Percentiles rank a stretch among this genome's conserved stretches.
These are phyloP conservation scores for Pseudocercospora eumusae DNA, from an alignment of 2,329 filamentous ascomycete genomes.

Conservation along the genomic window DNA sequence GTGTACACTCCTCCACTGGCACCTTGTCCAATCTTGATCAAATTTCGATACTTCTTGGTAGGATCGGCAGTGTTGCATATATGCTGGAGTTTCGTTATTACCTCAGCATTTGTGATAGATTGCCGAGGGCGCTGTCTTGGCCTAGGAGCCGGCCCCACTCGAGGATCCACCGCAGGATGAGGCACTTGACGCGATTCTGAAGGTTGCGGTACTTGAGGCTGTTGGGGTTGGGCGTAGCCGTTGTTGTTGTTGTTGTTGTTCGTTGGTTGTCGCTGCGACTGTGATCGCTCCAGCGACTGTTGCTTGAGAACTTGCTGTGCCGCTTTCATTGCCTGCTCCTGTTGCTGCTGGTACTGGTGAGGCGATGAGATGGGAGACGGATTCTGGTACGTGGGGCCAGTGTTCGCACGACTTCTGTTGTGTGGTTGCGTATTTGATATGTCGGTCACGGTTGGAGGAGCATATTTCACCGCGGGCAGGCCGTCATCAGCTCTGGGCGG, in stretches of 20 bases:
- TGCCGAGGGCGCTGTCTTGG: constrained; percentile 77
- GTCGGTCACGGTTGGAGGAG: constrained; percentile 45
- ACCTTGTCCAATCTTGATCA: constrained; percentile 96
- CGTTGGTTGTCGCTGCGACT: constrained; percentile 65
- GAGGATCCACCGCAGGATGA: constrained; percentile 47
- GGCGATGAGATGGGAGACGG: constrained; percentile 52
- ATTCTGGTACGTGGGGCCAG: constrained; percentile 46
- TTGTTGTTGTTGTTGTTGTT: constrained; percentile 34
- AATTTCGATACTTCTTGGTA: constrained; percentile 78
- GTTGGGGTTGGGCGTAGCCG: constrained; percentile 45
- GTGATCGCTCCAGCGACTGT: constrained; percentile 64
- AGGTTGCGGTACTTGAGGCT: constrained; percentile 45
- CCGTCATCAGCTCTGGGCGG: constrained; percentile 40
- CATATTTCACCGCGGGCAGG: constrained; percentile 47
- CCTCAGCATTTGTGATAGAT: constrained; percentile 69
- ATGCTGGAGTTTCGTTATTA: constrained; percentile 77
- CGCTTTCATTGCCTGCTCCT: constrained; percentile 78
- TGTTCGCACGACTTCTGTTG: constrained; percentile 49
- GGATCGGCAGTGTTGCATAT: constrained; percentile 92
- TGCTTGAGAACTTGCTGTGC: constrained; percentile 73
- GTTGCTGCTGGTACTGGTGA: constrained; percentile 66
- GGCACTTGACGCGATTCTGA: constrained; percentile 28
- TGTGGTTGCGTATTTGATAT: constrained; percentile 38
- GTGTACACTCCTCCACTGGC: constrained; percentile 95
- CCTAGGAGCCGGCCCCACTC: constrained; percentile 60